phyloP scores from a whole-genome alignment of 2,329 filamentous ascomycete species.

The Colletotrichum musicola region DNA sequence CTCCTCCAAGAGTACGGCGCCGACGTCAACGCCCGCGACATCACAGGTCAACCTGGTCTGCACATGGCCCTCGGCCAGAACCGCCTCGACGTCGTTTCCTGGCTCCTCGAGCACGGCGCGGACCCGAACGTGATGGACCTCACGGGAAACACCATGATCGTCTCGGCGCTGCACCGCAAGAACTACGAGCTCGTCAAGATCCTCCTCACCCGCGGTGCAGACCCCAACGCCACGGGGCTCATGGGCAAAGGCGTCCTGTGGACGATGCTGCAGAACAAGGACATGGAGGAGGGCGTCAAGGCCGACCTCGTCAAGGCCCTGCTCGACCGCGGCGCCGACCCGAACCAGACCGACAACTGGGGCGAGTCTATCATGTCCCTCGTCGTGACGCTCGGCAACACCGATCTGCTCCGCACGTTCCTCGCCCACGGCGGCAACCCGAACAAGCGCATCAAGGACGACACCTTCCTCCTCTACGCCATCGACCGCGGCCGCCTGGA shows the following conservation, averaged over 20 bases:
- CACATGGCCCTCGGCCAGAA: conserved; percentile 45
- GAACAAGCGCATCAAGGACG: conserved; percentile 35
- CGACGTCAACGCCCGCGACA: conserved; percentile 47
- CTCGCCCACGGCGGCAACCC: conserved; percentile 39
- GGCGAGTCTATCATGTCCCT: conserved; percentile 43
- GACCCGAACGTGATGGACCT: conserved; percentile 47
- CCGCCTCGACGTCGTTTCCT: conserved; percentile 48
- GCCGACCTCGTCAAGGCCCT: conserved; percentile 17
- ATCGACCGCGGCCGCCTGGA: conserved; percentile 44
- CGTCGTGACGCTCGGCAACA: conserved; percentile 32
- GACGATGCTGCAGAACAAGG: conserved; percentile 31
- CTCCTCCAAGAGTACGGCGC: conserved; percentile 35
- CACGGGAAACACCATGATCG: conserved; percentile 49
- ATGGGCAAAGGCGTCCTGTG: conserved; percentile 32
- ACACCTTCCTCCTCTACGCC: conserved; percentile 48
- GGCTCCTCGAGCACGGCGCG: conserved; percentile 52
- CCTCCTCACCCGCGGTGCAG: conserved; percentile 40
- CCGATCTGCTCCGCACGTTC: conserved; percentile 32
- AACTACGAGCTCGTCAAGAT: conserved; percentile 37
- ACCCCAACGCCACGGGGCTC: conserved; percentile 38
- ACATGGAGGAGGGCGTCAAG: conserved; percentile 27
- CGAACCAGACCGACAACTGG: conserved; percentile 43
- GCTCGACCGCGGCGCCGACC: conserved; percentile 33
- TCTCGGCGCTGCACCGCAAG: conserved; percentile 48
- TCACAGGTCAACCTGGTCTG: conserved; percentile 41